phyloP scores from a whole-genome alignment of 129 eudicot species.

The Flaveria linearis region DNA sequence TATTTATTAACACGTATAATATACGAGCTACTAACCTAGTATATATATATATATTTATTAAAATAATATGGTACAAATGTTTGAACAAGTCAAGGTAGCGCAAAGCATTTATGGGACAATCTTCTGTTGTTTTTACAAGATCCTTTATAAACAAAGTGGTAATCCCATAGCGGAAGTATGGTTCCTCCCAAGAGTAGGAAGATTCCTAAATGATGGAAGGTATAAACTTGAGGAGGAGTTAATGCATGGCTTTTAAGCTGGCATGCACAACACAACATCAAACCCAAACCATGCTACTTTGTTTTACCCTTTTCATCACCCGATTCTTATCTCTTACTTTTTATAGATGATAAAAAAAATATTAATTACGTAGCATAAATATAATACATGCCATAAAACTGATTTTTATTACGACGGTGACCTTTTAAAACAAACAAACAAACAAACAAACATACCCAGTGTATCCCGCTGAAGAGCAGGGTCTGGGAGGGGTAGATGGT shows the following conservation, averaged over 20 bases:
- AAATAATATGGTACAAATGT: too few species aligned
- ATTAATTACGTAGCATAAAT: not conserved
- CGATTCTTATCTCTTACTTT: not conserved
- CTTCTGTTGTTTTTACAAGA: not conserved
- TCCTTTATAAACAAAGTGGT: not conserved
- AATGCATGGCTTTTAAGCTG: slow-evolving; percentile 34
- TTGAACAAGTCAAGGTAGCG: too few species aligned
- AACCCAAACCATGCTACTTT: slow-evolving; percentile 14
- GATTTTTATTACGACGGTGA: too few species aligned
- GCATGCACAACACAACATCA: slow-evolving; percentile 20
- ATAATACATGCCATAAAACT: not conserved
- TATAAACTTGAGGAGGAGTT: slow-evolving; percentile 11
- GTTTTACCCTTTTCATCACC: not conserved
- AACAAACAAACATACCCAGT: too few species aligned
- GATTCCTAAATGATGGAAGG: slow-evolving; percentile 16
- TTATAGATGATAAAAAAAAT: not conserved
- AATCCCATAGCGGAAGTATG: slow-evolving; percentile 17
- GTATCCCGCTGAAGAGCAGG: too few species aligned
- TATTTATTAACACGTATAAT: too few species aligned
- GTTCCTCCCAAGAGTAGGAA: slow-evolving; percentile 21
- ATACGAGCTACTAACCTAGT: too few species aligned
- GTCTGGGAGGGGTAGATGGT: too few species aligned
- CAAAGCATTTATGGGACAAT: not conserved
- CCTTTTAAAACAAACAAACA: too few species aligned
- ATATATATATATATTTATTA: too few species aligned